A percentile compares a stretch with the other conserved stretches of the same genome.
Evolutionary conservation across 2,329 filamentous ascomycete species (phyloP).

Genomic region (Pestalotiopsis sp.): DNA sequence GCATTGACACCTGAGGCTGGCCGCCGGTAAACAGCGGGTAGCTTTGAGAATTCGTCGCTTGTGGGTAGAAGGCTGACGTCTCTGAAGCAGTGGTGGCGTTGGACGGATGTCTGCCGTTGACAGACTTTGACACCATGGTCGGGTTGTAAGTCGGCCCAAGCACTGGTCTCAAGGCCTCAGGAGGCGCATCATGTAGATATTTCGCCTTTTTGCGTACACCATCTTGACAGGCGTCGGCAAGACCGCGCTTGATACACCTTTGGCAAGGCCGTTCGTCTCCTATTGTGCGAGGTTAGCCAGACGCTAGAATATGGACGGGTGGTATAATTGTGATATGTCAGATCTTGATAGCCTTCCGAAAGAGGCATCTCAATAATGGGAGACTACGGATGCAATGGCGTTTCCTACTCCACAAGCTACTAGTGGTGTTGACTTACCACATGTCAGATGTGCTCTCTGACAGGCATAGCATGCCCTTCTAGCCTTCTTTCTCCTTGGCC

Average conservation of each 20-base stretch:
- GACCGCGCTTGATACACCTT: constrained; percentile 88
- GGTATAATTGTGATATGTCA: neutral
- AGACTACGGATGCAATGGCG: neutral
- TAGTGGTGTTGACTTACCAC: constrained; percentile 69
- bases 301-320: constrained; percentile 24
- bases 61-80: constrained; percentile 48
- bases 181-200: constrained; percentile 93
- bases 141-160: constrained; percentile 71
- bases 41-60: constrained; percentile 41
- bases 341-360: neutral
- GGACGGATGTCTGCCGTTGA: constrained; percentile 48
- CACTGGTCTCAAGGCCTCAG: constrained; percentile 85
- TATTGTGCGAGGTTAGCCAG: constrained; percentile 39
- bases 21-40: constrained; percentile 53
- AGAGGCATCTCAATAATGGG: neutral
- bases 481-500: constrained; percentile 93
- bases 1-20: constrained; percentile 46
- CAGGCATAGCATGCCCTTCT: constrained; percentile 94
- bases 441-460: constrained; percentile 95
- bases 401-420: neutral
- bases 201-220: constrained; percentile 98
- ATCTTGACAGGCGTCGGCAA: constrained; percentile 90
- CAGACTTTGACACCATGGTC: constrained; percentile 45
- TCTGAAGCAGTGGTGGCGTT: constrained; percentile 42
- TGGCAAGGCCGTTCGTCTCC: constrained; percentile 94